Base-by-base conservation (phyloP, 345 rosid species). In the Conringia planisiliqua region DNA sequence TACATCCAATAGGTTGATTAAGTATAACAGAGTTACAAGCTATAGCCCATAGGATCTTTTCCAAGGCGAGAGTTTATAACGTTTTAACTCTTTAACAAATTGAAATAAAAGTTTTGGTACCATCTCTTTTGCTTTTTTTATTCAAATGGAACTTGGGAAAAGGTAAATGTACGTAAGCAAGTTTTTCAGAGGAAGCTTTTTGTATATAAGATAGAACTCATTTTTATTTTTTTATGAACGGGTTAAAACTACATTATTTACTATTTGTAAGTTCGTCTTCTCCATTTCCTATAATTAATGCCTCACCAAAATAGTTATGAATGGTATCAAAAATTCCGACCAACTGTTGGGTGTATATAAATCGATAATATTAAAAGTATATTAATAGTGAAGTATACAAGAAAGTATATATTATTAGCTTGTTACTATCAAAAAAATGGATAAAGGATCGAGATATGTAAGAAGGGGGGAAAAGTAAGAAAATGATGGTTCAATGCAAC, bases 401-500 rank as follows among this genome's bases (percentile, higher is more conserved):
- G 22, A 5, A 36, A 36, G 2, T 4, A 57, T 30, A 42, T 56
- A 17, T 46, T 46, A 10, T 17, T 24, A 54, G 52, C 27, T 55
- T 6, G 43, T 46, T 46, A 59, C 35, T 47, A 14, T 33, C 2
- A 22, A 20, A 50, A 22, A 24, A 58, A 16, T 20, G 36, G 26
- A 10, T 50, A 4, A 60, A n/a, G 9, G 27, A 59, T 70, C 16
- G 10, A 50, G 48, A 48, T 22, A 36, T 60, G 22, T 8, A 44
- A 39, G 39, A 68, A 2, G 50, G 16, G 44, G 40, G 60, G 10
- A 17, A 69, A 70, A 48, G 57, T 51, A 52, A 50, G 55, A 50
- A 9, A 59, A 59, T 50, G 73, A 76, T 68, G 39, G 74, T 51
- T 62, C 47, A 75, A 47, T 40, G 70, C 57, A 68, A 52, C 67